Base-by-base conservation (phyloP, 768 basidiomycete genomes). In the Exsudoporus frostii region DNA sequence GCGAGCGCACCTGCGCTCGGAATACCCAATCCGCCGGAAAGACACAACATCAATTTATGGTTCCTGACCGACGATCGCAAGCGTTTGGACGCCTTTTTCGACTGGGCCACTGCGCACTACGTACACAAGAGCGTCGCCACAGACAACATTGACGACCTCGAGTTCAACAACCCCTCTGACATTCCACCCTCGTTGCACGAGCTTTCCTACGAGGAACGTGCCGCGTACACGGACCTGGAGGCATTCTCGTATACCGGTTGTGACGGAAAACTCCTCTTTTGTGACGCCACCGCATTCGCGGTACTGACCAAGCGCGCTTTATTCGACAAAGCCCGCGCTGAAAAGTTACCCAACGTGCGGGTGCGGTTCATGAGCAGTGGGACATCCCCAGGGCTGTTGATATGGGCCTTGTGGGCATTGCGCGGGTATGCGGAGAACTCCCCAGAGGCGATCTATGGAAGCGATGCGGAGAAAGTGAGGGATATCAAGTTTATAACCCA, bases 281-380 rank as follows among this genome's bases (percentile, higher is more conserved):
- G 63, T n/a, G 49, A 58, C 25, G 0, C 11, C 17, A 38, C 47
- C 13, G 30, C 51, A 1, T 63, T 62, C 14, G 38, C 34, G 3
- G 49, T 10, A 0, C 45, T 63, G 27, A 41, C 51, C 25, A 58
- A 41, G 38, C 63, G 56, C 13, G 62, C 59, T 2, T 47, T 65
- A 1, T 61, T 63, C 15, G 56, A 64, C 7, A 62, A 48, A n/a
- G 41, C 38, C 4, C 50, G 46, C 1, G 62, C 54, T 2, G 32
- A 33, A 27, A 43, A 27, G 11, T 55, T 36, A 1, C 63, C 63
- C 8, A 1, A 33, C 5, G 39, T 63, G 10, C 63, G 60, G 15
- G 53, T 65, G 34, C 53, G 63, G 25, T 65, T 25, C 42, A 55
- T 65, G 60, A 42, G 51, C 22, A 15, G 63, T 43, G 63, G 59